Percentiles rank a stretch among this genome's conserved stretches.
phyloP scores from a whole-genome alignment of 306 rosid species.

The Trichosanthes truncata region DNA sequence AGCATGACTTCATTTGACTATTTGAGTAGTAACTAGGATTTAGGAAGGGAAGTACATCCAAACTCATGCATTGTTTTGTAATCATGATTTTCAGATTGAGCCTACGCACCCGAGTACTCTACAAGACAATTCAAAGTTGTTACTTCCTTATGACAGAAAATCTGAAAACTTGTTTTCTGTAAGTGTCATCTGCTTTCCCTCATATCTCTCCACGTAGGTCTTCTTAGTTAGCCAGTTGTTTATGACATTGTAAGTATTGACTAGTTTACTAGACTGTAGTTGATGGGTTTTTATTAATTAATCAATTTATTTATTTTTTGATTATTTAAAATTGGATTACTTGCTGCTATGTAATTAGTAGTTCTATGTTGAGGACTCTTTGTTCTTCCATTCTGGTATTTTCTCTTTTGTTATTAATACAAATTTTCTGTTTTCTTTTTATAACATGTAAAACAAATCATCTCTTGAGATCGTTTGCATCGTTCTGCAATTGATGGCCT shows the following conservation, averaged over 20 bases:
- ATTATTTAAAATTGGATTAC: not conserved
- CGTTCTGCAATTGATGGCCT: not conserved
- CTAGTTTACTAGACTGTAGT: not conserved
- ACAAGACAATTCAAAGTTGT: slow-evolving; percentile 59
- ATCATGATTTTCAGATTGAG: slow-evolving; percentile 52
- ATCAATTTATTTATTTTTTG: not conserved
- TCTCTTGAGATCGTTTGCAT: not conserved
- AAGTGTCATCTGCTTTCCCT: slow-evolving; percentile 23
- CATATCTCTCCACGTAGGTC: not conserved
- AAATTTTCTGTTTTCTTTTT: not conserved
- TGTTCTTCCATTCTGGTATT: not conserved
- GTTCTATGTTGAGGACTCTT: not conserved
- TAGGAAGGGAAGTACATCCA: not conserved
- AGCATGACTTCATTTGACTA: not conserved
- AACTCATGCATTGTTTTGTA: slow-evolving; percentile 10
- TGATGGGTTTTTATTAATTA: not conserved
- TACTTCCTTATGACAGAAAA: slow-evolving; percentile 85
- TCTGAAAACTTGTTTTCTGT: slow-evolving; percentile 84
- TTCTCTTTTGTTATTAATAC: not conserved
- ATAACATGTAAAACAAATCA: not conserved
- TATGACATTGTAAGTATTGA: not conserved
- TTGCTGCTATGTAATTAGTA: not conserved
- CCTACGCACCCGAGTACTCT: slow-evolving; percentile 26
- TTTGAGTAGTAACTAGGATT: not conserved
- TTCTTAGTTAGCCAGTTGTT: not conserved